phyloP scores from a whole-genome alignment of 768 basidiomycete species.

The Gymnopilus dilepis region DNA sequence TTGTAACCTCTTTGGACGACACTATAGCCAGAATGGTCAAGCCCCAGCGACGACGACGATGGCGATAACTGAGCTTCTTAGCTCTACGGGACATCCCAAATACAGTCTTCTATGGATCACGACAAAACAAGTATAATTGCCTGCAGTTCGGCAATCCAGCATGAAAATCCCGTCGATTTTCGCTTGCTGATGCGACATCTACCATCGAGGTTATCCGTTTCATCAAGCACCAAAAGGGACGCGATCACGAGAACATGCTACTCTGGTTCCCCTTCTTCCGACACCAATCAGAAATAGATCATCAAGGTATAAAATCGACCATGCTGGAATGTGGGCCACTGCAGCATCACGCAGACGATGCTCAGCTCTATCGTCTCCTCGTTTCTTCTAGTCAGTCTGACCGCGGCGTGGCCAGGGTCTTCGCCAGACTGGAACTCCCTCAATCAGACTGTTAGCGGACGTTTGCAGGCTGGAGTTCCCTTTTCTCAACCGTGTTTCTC shows the following conservation, averaged over 20 bases:
- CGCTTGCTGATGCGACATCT: not conserved
- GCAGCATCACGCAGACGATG: not conserved
- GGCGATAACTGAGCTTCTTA: too few relatives aligned
- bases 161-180: not conserved
- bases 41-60: not conserved
- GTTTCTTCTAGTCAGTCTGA: not conserved
- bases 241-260: not conserved
- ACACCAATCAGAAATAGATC: not conserved
- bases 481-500: slow-evolving; percentile 23
- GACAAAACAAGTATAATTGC: too few relatives aligned
- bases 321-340: not conserved
- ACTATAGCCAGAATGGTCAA: not conserved
- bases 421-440: slow-evolving; percentile 13
- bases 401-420: not conserved
- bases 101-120: not conserved
- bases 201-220: not conserved
- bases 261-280: not conserved
- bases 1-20: not conserved
- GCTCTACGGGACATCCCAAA: not conserved
- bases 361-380: slow-evolving; percentile 1
- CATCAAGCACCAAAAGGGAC: not conserved
- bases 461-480: slow-evolving; percentile 16
- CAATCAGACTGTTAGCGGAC: slow-evolving; percentile 21
- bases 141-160: too few relatives aligned
- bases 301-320: not conserved